phyloP scores from a whole-genome alignment of 768 basidiomycete species.

The Plicaturopsis crispa region DNA sequence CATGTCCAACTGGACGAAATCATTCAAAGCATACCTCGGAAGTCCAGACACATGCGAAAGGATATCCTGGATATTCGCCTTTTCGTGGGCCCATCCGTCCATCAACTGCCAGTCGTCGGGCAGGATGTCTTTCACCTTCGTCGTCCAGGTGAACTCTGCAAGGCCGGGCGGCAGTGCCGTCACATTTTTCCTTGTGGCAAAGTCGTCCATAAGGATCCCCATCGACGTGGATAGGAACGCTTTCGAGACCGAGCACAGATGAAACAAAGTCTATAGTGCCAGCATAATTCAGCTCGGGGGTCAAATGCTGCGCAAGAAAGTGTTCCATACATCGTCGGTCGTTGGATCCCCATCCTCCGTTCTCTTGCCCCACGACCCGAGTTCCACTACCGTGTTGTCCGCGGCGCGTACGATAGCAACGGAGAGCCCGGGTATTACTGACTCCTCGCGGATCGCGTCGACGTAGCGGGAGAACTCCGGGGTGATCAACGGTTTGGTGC shows the following conservation, averaged over 20 bases:
- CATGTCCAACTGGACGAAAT: background rate
- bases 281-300: background rate
- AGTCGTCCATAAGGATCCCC: constrained; percentile 36
- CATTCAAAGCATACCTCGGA: constrained; percentile 14
- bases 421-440: constrained; percentile 22
- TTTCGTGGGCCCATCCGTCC: constrained; percentile 31
- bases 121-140: constrained; percentile 27
- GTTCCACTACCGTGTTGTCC: constrained; percentile 17
- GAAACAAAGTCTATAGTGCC: constrained; percentile 26
- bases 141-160: constrained; percentile 25
- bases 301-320: background rate
- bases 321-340: constrained; percentile 24
- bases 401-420: constrained; percentile 18
- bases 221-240: constrained; percentile 30
- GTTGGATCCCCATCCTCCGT: constrained; percentile 25
- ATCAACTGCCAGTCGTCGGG: constrained; percentile 31
- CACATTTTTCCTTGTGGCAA: constrained; percentile 22
- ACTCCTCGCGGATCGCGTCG: constrained; percentile 7
- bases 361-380: constrained; percentile 24
- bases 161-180: constrained; percentile 24
- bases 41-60: constrained; percentile 31
- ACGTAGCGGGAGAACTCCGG: background rate
- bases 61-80: constrained; percentile 26
- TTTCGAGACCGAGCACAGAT: constrained; percentile 28
- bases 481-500: background rate